Percentiles rank a stretch among this genome's conserved stretches.
Evolutionary conservation across 2,329 filamentous ascomycete genomes (phyloP).

Genomic region (Fusarium chlamydosporum): DNA sequence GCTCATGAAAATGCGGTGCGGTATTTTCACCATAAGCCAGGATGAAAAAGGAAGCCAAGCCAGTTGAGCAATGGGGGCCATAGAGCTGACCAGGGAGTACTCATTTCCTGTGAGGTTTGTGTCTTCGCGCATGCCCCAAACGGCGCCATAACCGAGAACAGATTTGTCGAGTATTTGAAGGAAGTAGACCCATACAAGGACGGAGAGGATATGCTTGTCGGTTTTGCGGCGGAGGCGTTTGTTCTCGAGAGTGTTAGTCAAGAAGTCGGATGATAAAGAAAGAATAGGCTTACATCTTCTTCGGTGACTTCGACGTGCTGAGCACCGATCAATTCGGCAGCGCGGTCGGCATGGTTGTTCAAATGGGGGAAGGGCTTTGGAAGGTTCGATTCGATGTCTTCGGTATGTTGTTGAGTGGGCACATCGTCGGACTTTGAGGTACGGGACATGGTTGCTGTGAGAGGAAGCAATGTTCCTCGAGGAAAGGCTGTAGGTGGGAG

Average conservation of each 20-base stretch:
- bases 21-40: conserved; percentile 72
- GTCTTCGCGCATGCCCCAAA: conserved; percentile 67
- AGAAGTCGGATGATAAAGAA: rapidly evolving
- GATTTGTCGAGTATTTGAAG: conserved; percentile 72
- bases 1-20: conserved; percentile 71
- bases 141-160: conserved; percentile 69
- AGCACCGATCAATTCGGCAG: conserved; percentile 33
- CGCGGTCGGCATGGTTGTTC: conserved; percentile 14
- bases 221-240: conserved; percentile 71
- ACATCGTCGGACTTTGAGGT: conserved; percentile 17
- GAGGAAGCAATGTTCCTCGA: too few relatives aligned
- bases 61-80: conserved; percentile 71
- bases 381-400: conserved; percentile 23
- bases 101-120: conserved; percentile 65
- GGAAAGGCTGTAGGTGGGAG: neutral
- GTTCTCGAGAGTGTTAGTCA: conserved; percentile 12
- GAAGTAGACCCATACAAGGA: conserved; percentile 72
- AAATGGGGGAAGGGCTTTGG: neutral
- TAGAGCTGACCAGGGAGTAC: conserved; percentile 70
- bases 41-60: conserved; percentile 73
- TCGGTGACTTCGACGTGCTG: conserved; percentile 39
- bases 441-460: conserved; percentile 10
- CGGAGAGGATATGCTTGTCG: conserved; percentile 69
- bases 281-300: conserved; percentile 24
- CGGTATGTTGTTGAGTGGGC: conserved; percentile 18